Percentiles rank a stretch among this genome's conserved stretches.
These are phyloP conservation scores for Bipolaris gigantea DNA, from an alignment of 2,329 filamentous ascomycete genomes.

Conservation along the genomic window DNA sequence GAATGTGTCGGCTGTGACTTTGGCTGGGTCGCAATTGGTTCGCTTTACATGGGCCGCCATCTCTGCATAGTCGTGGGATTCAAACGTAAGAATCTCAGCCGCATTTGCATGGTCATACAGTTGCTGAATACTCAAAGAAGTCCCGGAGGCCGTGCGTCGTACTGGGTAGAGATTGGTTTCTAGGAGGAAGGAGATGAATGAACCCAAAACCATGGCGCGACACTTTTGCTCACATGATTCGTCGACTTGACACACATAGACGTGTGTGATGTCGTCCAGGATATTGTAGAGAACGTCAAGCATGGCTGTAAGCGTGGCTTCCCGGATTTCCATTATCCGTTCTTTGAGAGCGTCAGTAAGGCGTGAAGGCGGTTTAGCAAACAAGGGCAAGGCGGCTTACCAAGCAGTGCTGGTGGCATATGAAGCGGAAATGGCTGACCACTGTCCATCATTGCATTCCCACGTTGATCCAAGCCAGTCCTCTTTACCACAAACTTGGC, in stretches of 20 bases:
- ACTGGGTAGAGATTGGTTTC: constrained; percentile 8
- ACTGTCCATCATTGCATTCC: not conserved
- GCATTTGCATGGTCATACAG: constrained; percentile 1
- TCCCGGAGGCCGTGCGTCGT: constrained; percentile 7
- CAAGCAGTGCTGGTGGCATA: constrained; percentile 12
- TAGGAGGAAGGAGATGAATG: constrained; percentile 9
- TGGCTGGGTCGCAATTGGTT: constrained; percentile 7
- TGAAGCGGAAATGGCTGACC: constrained; percentile 5
- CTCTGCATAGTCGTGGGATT: constrained; percentile 10
- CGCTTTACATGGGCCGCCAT: constrained; percentile 6
- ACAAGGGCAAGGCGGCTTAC: not conserved
- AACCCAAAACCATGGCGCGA: constrained; percentile 5
- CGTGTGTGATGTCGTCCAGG: constrained; percentile 9
- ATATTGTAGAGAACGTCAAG: constrained; percentile 5
- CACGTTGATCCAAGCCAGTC: constrained; percentile 4
- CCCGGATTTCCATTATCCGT: constrained; percentile 8
- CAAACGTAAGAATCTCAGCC: constrained; percentile 4
- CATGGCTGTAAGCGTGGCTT: constrained; percentile 6
- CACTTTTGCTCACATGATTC: constrained; percentile 6
- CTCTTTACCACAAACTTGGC: constrained; percentile 8
- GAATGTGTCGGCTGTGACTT: constrained; percentile 5
- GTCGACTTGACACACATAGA: constrained; percentile 7
- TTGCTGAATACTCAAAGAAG: constrained; percentile 9
- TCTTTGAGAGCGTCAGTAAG: constrained; percentile 3
- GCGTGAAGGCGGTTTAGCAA: no score